phyloP scores from a whole-genome alignment of 2,329 filamentous ascomycete genomes.

The Aspergillus sp. region DNA sequence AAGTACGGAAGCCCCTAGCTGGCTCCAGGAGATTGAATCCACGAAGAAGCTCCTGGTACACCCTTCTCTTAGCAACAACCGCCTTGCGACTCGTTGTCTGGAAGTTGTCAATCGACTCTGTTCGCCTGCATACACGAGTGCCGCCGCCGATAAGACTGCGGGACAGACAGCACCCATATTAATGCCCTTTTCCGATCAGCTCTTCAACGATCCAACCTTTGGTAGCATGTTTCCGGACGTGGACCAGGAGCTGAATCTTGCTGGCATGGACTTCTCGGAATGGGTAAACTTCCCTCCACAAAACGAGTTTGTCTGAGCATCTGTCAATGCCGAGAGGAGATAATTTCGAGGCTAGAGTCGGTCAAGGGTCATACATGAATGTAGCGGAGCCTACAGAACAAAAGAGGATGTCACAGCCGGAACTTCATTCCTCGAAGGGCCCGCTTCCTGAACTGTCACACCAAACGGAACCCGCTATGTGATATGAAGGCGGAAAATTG shows the following conservation, averaged over 20 bases:
- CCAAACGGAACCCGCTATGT: background rate
- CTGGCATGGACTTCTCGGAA: conserved; percentile 43
- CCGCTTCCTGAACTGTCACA: background rate
- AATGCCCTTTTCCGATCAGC: conserved; percentile 41
- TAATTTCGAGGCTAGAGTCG: background rate
- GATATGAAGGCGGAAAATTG: background rate
- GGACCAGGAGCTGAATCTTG: conserved; percentile 34
- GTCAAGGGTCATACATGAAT: background rate
- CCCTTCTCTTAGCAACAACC: conserved; percentile 42
- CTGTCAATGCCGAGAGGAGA: background rate
- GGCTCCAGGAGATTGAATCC: conserved; percentile 44
- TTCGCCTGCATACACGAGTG: conserved; percentile 32
- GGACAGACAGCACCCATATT: conserved; percentile 28
- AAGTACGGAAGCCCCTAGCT: conserved; percentile 37
- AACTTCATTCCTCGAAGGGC: background rate
- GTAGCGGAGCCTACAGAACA: background rate
- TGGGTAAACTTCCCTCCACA: conserved; percentile 42
- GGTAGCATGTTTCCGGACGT: conserved; percentile 38
- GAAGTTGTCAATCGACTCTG: conserved; percentile 44
- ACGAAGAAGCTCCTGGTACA: conserved; percentile 44
- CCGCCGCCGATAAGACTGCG: conserved; percentile 17
- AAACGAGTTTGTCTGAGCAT: conserved; percentile 22
- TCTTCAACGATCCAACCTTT: conserved; percentile 40
- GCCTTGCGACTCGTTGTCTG: conserved; percentile 42
- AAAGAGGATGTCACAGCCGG: background rate